Base-by-base conservation (phyloP, 2,329 filamentous ascomycete species). In the Arthrinium puccinioides region DNA sequence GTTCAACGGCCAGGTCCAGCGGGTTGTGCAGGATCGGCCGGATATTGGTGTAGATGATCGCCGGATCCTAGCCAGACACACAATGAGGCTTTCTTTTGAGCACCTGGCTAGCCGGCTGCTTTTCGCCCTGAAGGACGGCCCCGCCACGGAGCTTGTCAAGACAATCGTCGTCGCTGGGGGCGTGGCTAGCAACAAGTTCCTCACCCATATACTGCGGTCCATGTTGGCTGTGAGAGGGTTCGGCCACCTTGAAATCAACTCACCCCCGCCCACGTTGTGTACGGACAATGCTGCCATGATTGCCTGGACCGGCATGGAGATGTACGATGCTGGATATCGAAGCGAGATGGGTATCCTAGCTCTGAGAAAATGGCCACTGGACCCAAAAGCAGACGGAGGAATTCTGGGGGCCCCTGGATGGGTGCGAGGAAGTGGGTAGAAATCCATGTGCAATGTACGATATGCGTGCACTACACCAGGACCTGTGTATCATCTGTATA, bases 271-370 rank as follows among this genome's bases (percentile, higher is more conserved):
- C 9, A 67, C 70, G 28, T 69, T 90, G 37, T 97, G 92, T 55
- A 96, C 87, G 0, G 92, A 98, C 54, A 97, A 98, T 60, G 92
- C 92, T 10, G 87, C 88, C 32, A 98, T 98, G 92, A 89, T 97
- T 56, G 90, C 84, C 2, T 97, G 92, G 90, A 72, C 89, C 1
- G 92, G 84, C 0, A 73, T 89, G 47, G 89, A 97, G 62, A 96
- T 98, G 89, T 96, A 76, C 53, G 74, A 84, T 58, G 77, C 75
- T 1, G 89, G 90, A 0, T 89, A 77, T 69, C 62, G 67, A 41
- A 82, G 78, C 8, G 71, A 74, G 15, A 52, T 89, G 39, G 69
- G 65, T 18, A 72, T 81, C 39, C 56, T 71, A 32, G 72, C 81
- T 3, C 54, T 84, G 31, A 69, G 72, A 32, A 84, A 79, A 55